Evolutionary conservation across 2,329 filamentous ascomycete genomes (phyloP).

Genomic region (Cytospora chrysosperma): DNA sequence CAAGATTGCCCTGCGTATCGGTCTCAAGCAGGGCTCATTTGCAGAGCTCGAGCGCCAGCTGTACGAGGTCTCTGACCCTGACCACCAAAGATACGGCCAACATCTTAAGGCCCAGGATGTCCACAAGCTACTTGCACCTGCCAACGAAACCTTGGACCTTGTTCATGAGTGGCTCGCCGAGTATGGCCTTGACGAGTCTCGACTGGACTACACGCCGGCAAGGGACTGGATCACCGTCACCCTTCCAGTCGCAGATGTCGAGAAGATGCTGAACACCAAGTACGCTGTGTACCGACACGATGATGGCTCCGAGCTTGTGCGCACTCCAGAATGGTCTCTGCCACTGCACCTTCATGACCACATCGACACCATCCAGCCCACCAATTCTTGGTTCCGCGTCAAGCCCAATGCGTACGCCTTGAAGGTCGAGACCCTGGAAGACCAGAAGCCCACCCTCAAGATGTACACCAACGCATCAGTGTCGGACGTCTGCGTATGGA

Average conservation of each 20-base stretch:
- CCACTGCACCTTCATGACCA: constrained; percentile 37
- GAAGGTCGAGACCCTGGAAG: constrained; percentile 32
- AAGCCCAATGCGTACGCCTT: constrained; percentile 34
- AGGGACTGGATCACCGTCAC: constrained; percentile 46
- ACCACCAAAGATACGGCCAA: constrained; percentile 46
- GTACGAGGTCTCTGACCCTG: constrained; percentile 45
- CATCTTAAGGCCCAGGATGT: constrained; percentile 52
- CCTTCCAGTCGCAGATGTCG: constrained; percentile 46
- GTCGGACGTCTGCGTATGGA: constrained; percentile 45
- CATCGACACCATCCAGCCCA: constrained; percentile 51
- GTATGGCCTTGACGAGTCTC: constrained; percentile 45
- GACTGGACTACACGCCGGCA: constrained; percentile 39
- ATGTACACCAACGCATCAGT: constrained; percentile 36
- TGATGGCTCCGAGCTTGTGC: constrained; percentile 51
- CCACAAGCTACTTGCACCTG: constrained; percentile 51
- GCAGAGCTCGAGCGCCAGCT: constrained; percentile 55
- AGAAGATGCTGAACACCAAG: constrained; percentile 46
- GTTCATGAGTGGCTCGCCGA: constrained; percentile 56
- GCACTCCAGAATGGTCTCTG: constrained; percentile 57
- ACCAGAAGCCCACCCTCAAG: constrained; percentile 30
- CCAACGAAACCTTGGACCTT: constrained; percentile 48
- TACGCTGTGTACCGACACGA: constrained; percentile 48
- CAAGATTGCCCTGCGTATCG: constrained; percentile 55
- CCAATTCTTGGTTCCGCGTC: constrained; percentile 47
- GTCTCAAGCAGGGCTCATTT: constrained; percentile 57